Conservation (phyloP, 805 yeast genomes). For the Metschnikowia cubensis region DNA sequence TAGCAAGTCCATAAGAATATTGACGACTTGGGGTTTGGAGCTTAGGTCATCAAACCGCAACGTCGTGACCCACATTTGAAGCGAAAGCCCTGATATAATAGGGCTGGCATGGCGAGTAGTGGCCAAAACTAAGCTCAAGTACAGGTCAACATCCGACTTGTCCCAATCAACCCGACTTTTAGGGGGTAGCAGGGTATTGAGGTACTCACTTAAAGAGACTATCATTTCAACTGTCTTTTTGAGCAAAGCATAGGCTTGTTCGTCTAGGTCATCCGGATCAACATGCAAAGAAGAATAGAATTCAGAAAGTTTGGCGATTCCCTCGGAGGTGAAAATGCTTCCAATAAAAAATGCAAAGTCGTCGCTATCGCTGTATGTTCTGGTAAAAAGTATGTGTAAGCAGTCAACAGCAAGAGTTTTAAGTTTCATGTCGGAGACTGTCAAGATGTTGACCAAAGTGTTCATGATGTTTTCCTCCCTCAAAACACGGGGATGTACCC, state of each 20-base stretch:
- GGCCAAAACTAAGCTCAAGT: slow-evolving; percentile 67
- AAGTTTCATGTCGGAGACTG: slow-evolving; percentile 58
- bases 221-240: slow-evolving; percentile 93
- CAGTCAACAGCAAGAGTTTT: slow-evolving; percentile 87
- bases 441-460: slow-evolving; percentile 56
- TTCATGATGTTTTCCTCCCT: slow-evolving; percentile 61
- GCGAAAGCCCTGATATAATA: slow-evolving; percentile 83
- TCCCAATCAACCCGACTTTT: slow-evolving; percentile 46
- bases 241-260: slow-evolving; percentile 70
- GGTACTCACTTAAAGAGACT: slow-evolving; percentile 77
- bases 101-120: slow-evolving; percentile 83
- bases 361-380: slow-evolving; percentile 58
- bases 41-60: slow-evolving; percentile 75
- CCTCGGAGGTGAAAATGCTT: slow-evolving; percentile 66
- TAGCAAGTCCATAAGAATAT: slow-evolving; percentile 61
- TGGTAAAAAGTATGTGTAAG: slow-evolving; percentile 80
- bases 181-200: slow-evolving; percentile 44
- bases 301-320: slow-evolving; percentile 62
- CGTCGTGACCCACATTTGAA: slow-evolving; percentile 93
- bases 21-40: slow-evolving; percentile 51
- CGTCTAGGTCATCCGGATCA: slow-evolving; percentile 71
- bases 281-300: slow-evolving; percentile 61
- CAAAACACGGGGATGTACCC: slow-evolving; percentile 81
- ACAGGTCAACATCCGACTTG: slow-evolving; percentile 59
- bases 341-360: slow-evolving; percentile 82